Base-by-base conservation (phyloP, 2,329 filamentous ascomycete species). In the Botrytis cinerea region DNA sequence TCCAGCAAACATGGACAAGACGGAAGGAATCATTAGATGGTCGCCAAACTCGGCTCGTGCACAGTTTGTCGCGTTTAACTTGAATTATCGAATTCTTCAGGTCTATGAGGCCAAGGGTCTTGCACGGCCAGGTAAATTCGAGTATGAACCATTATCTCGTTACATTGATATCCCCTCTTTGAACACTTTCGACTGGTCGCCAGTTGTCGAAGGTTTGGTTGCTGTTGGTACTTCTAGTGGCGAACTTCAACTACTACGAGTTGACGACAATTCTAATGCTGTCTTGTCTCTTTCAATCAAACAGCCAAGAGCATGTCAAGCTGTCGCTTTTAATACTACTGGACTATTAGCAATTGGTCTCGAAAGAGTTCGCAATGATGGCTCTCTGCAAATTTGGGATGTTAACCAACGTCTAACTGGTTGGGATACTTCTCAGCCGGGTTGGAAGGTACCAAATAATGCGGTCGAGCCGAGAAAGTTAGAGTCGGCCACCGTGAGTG, bases 321-420 rank as follows among this genome's bases (percentile, higher is more conserved):
- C 93, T 0, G 92, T 96, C 59, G 91, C 93, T 5, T 94, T 96
- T 83, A 95, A 90, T 79, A 90, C 88, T 5, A 86, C 85, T 8
- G 91, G 92, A 28, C 85, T 92, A 73, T 84, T 97, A 70, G 93
- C 93, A 16, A 92, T 94, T 43, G 93, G 92, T 1, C 85, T 96
- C 70, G 93, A 96, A 78, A 88, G 92, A 77, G 93, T 95, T 38
- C 88, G 93, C 46, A 94, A 93, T 82, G 93, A 96, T 80, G 89
- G 92, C 75, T 94, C 92, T 78, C 86, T 97, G 67, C 93, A 95
- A 78, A 91, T 96, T 45, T 96, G 93, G 88, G 93, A 97, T 81
- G 86, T 94, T 72, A 91, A 88, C 77, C 88, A 80, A 75, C 79
- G 89, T 57, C 85, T 89, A 66, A 87, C 85, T 32, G 85, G 82